These are phyloP conservation scores for Leccinum aurantiacum DNA, from an alignment of 768 basidiomycete genomes.

Conservation along the genomic window DNA sequence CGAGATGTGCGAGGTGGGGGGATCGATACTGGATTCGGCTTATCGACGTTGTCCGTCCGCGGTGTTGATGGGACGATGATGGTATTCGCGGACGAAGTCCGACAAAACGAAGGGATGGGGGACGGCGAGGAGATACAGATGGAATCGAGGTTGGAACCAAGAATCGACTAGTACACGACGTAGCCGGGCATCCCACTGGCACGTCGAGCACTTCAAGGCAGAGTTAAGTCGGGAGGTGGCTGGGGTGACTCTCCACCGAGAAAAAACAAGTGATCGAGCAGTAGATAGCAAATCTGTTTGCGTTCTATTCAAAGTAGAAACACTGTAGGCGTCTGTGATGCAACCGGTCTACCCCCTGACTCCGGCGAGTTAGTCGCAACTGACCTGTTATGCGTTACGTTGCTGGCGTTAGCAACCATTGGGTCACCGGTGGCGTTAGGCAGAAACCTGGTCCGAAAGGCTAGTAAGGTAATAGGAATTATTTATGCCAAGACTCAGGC, in stretches of 20 bases:
- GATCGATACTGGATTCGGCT: neutral
- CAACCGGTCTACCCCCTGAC: too few species aligned
- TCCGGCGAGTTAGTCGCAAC: too few species aligned
- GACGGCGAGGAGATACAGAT: neutral
- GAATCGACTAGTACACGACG: neutral
- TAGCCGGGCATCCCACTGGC: constrained; percentile 43
- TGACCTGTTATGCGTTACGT: too few species aligned
- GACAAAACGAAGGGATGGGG: neutral
- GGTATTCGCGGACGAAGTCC: neutral
- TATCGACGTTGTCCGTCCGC: neutral
- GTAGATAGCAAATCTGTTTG: constrained; percentile 71
- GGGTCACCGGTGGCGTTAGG: too few species aligned
- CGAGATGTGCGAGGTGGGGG: neutral
- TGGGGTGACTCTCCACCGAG: constrained; percentile 65
- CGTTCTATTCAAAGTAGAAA: constrained; percentile 70
- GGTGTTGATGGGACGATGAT: neutral
- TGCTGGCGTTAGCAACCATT: too few species aligned
- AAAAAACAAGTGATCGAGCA: constrained; percentile 62
- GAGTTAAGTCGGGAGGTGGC: constrained; percentile 74
- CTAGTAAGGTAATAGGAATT: too few species aligned
- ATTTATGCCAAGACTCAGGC: too few species aligned
- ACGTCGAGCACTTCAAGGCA: constrained; percentile 87
- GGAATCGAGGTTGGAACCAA: neutral
- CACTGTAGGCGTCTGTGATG: constrained; percentile 19
- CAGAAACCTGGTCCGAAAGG: too few species aligned